Conservation (phyloP, 2,329 filamentous ascomycete species). For the Cladophialophora carrionii region DNA sequence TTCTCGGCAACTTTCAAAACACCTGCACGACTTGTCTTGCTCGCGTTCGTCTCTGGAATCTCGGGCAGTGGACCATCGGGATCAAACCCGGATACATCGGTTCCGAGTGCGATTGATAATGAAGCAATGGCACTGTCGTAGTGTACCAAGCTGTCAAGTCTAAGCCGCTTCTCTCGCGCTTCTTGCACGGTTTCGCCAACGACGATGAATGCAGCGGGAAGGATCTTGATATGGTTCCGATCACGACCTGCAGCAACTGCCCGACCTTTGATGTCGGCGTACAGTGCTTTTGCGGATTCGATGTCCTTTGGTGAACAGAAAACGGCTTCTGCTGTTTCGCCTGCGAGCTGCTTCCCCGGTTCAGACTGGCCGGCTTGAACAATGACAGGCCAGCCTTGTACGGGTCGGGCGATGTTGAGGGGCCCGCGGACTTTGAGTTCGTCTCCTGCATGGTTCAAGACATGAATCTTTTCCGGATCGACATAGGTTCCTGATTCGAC, state of each 20-base stretch:
- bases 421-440: conserved; percentile 54
- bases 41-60: conserved; percentile 59
- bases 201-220: conserved; percentile 57
- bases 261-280: conserved; percentile 57
- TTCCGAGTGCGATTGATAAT: conserved; percentile 54
- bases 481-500: conserved; percentile 54
- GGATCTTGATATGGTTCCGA: conserved; percentile 54
- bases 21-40: conserved; percentile 53
- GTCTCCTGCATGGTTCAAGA: conserved; percentile 56
- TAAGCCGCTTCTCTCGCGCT: conserved; percentile 54
- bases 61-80: conserved; percentile 57
- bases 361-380: conserved; percentile 60
- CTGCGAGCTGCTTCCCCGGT: conserved; percentile 56
- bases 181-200: conserved; percentile 56
- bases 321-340: conserved; percentile 58
- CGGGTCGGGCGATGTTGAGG: conserved; percentile 57
- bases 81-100: conserved; percentile 54
- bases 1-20: conserved; percentile 52
- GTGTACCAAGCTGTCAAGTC: conserved; percentile 57
- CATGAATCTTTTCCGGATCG: conserved; percentile 58
- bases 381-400: conserved; percentile 61
- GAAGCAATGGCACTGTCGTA: conserved; percentile 60
- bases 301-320: conserved; percentile 57
- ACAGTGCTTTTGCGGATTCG: conserved; percentile 53
- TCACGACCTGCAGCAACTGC: conserved; percentile 52